phyloP scores from a whole-genome alignment of 2,329 filamentous ascomycete species.

The Bipolaris sorokiniana region DNA sequence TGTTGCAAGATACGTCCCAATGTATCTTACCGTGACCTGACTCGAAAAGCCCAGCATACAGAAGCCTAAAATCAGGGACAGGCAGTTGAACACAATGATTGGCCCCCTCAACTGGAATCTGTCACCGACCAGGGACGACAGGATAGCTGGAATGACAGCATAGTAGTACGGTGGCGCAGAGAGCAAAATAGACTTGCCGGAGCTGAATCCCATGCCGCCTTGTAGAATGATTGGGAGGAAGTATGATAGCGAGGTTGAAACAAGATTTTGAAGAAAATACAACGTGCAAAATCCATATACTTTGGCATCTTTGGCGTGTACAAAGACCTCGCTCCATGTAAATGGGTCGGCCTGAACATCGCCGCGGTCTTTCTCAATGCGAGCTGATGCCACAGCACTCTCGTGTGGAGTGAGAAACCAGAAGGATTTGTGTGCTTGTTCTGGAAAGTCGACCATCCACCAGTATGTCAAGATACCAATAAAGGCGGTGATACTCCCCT shows the following conservation, averaged over 20 bases:
- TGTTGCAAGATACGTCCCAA: conserved; percentile 69
- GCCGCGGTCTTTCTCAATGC: conserved; percentile 66
- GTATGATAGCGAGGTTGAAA: conserved; percentile 69
- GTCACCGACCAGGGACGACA: conserved; percentile 69
- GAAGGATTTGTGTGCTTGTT: conserved; percentile 63
- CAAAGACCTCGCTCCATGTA: conserved; percentile 60
- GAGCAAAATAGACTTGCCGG: conserved; percentile 61
- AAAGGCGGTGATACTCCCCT: conserved; percentile 64
- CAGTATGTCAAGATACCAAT: conserved; percentile 68
- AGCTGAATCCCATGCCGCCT: conserved; percentile 54
- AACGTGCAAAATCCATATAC: conserved; percentile 68
- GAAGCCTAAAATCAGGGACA: conserved; percentile 68
- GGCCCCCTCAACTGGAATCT: conserved; percentile 65
- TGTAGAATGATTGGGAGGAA: conserved; percentile 68
- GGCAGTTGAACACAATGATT: conserved; percentile 68
- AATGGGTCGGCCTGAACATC: conserved; percentile 66
- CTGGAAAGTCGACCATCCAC: conserved; percentile 75
- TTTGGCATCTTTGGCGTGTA: conserved; percentile 65
- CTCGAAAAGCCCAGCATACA: conserved; percentile 67
- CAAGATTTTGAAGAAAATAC: conserved; percentile 71
- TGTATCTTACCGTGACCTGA: conserved; percentile 66
- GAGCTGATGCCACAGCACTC: conserved; percentile 60
- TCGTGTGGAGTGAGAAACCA: conserved; percentile 64
- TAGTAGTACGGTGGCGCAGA: conserved; percentile 73
- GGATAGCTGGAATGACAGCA: conserved; percentile 66